phyloP scores from a whole-genome alignment of 345 rosid species.

The Raphanus sativus region DNA sequence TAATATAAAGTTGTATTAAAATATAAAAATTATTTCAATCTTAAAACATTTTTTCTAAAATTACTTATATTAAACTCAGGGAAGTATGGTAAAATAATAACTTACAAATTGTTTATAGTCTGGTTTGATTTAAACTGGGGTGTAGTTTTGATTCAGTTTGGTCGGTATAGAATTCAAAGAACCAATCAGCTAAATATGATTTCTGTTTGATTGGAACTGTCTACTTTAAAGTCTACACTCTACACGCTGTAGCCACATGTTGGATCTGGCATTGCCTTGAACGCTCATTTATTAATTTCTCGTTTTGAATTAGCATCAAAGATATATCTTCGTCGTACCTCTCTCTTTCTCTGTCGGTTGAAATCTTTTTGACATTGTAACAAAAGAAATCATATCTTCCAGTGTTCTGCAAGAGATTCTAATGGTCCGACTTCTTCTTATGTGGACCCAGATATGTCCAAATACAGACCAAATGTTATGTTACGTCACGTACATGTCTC shows the following conservation, averaged over 20 bases:
- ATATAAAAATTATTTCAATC: too few species aligned
- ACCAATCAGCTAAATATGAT: background rate
- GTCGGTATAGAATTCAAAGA: background rate
- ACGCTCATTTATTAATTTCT: slow-evolving; percentile 27
- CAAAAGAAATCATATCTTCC: slow-evolving; percentile 25
- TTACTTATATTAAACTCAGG: too few species aligned
- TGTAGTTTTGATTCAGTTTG: background rate
- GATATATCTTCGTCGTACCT: slow-evolving; percentile 29
- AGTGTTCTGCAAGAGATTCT: slow-evolving; percentile 37
- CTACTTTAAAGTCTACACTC: background rate
- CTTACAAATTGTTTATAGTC: too few species aligned
- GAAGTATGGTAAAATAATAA: too few species aligned
- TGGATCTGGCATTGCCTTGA: background rate
- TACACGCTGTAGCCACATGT: slow-evolving; percentile 10
- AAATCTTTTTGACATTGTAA: slow-evolving; percentile 18
- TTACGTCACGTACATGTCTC: slow-evolving; percentile 39
- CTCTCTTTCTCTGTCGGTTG: slow-evolving; percentile 34
- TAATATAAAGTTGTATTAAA: too few species aligned
- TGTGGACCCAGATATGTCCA: slow-evolving; percentile 35
- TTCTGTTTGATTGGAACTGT: background rate
- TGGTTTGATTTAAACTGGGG: too few species aligned
- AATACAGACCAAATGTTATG: slow-evolving; percentile 38
- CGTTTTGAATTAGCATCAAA: background rate
- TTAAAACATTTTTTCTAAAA: too few species aligned
- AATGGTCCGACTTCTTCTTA: slow-evolving; percentile 29